Conservation (phyloP, 2,329 filamentous ascomycete species). For the Xylariaceae sp. region DNA sequence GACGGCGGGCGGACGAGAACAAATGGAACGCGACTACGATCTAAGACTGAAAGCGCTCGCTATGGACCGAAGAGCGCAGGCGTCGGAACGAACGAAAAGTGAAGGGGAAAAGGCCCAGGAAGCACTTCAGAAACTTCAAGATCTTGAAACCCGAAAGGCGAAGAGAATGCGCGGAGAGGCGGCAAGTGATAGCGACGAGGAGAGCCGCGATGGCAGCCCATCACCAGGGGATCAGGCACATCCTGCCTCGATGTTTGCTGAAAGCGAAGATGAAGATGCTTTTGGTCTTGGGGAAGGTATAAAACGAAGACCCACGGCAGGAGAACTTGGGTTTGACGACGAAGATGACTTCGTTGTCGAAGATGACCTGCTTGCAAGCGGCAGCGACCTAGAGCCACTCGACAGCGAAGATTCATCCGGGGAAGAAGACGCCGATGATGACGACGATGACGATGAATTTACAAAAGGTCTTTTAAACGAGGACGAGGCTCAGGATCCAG, state of each 20-base stretch:
- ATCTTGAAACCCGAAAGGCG: slow-evolving; percentile 77
- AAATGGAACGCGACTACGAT: slow-evolving; percentile 85
- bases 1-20: slow-evolving; percentile 57
- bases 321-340: slow-evolving; percentile 74
- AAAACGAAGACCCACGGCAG: slow-evolving; percentile 50
- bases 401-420: slow-evolving; percentile 31
- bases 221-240: slow-evolving; percentile 21
- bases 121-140: slow-evolving; percentile 70
- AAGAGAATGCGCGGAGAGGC: slow-evolving; percentile 82
- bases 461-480: slow-evolving; percentile 63
- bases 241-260: slow-evolving; percentile 19
- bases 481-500: slow-evolving; percentile 49
- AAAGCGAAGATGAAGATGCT: slow-evolving; percentile 47
- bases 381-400: slow-evolving; percentile 61
- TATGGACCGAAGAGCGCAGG: slow-evolving; percentile 78
- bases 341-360: slow-evolving; percentile 94
- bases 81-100: slow-evolving; percentile 84
- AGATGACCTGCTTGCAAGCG: slow-evolving; percentile 80
- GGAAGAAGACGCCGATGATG: slow-evolving; percentile 46
- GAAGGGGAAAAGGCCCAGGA: slow-evolving; percentile 79
- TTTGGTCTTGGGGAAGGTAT: slow-evolving; percentile 60
- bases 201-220: slow-evolving; percentile 27
- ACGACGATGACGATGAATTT: slow-evolving; percentile 65
- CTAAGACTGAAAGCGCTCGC: slow-evolving; percentile 75
- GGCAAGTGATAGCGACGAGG: slow-evolving; percentile 33